Conservation (phyloP, 176 grass and related monocot species). For the Zoysia japonica region DNA sequence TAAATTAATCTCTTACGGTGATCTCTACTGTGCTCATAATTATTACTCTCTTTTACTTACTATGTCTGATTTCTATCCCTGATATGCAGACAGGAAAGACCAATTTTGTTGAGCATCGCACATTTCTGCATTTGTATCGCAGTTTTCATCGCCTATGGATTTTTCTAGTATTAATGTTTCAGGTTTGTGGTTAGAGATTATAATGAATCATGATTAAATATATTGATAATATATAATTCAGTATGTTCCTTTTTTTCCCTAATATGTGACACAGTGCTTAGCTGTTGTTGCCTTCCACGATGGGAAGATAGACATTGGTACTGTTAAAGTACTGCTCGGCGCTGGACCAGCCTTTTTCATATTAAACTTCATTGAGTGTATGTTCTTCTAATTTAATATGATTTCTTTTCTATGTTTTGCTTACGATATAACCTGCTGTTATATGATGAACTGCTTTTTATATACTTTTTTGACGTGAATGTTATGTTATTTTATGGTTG, state of each 20-base stretch:
- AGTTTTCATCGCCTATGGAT: conserved; percentile 99
- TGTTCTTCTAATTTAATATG: conserved; percentile 32
- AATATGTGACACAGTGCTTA: conserved; percentile 61
- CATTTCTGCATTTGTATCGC: conserved; percentile 85
- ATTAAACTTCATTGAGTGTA: conserved; percentile 89
- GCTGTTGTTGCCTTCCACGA: conserved; percentile 75
- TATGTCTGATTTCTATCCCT: background rate
- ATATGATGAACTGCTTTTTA: background rate
- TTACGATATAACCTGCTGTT: background rate
- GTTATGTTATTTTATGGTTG: conserved; percentile 3
- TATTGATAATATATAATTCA: conserved; percentile 19
- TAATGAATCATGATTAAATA: conserved; percentile 19
- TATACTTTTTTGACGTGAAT: background rate
- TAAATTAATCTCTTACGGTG: background rate
- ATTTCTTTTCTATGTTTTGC: conserved; percentile 26
- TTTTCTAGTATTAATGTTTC: conserved; percentile 97
- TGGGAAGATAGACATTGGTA: conserved; percentile 69
- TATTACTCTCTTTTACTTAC: background rate
- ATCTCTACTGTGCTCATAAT: conserved; percentile 10
- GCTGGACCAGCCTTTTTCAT: conserved; percentile 90
- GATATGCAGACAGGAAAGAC: conserved; percentile 83
- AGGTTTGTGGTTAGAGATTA: conserved; percentile 50
- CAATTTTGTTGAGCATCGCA: conserved; percentile 97
- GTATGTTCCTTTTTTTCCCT: conserved; percentile 4
- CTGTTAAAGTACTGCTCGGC: conserved; percentile 88